Percentiles rank a stretch among this genome's conserved stretches.
These are phyloP conservation scores for Pilatotrama ljubarskyi DNA, from an alignment of 768 basidiomycete species.

Conservation along the genomic window DNA sequence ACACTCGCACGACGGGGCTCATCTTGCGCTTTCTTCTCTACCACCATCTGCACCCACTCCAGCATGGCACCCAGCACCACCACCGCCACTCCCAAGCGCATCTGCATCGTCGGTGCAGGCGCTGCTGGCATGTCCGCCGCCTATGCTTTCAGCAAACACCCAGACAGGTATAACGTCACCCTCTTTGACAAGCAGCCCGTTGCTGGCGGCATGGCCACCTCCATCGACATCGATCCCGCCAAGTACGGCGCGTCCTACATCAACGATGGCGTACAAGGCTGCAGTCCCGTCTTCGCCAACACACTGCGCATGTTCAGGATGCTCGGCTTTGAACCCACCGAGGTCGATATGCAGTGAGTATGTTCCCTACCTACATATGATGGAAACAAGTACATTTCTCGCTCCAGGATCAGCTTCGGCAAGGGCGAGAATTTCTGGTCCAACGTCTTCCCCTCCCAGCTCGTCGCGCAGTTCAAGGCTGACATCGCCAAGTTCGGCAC, in stretches of 20 bases:
- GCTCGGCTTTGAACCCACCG: slow-evolving; percentile 34
- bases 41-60: background rate
- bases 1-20: background rate
- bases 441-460: slow-evolving; percentile 38
- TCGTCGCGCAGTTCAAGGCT: slow-evolving; percentile 30
- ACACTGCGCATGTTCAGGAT: slow-evolving; percentile 37
- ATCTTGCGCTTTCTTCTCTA: background rate
- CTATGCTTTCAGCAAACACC: slow-evolving; percentile 35
- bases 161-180: slow-evolving; percentile 33
- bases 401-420: slow-evolving; percentile 34
- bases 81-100: slow-evolving; percentile 26
- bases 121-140: slow-evolving; percentile 37
- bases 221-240: slow-evolving; percentile 32
- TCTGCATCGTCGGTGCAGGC: slow-evolving; percentile 31
- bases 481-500: slow-evolving; percentile 37
- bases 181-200: slow-evolving; percentile 34
- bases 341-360: slow-evolving; percentile 37
- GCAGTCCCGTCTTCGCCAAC: slow-evolving; percentile 38
- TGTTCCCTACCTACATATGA: background rate
- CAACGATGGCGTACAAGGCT: slow-evolving; percentile 40
- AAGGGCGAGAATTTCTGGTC: slow-evolving; percentile 40
- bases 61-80: slow-evolving; percentile 16
- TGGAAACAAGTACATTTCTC: background rate
- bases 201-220: slow-evolving; percentile 38
- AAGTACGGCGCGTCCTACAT: slow-evolving; percentile 37